phyloP scores from a whole-genome alignment of 495 filamentous ascomycete genomes.

The Amphirosellinia nigrospora region DNA sequence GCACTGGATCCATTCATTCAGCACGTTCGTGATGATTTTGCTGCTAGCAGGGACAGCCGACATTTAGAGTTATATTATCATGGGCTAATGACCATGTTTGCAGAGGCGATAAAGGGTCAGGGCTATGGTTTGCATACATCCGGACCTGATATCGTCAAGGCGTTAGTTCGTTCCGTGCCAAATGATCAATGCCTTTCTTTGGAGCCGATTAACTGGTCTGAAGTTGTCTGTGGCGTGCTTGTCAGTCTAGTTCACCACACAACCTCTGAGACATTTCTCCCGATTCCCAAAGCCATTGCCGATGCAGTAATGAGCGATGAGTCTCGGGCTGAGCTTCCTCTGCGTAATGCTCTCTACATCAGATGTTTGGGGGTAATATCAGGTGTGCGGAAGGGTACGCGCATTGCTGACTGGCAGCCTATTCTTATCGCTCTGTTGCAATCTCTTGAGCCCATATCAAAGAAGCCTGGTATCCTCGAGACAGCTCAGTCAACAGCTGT shows the following conservation, averaged over 20 bases:
- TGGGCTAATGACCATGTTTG: slow-evolving; percentile 88
- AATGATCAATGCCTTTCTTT: slow-evolving; percentile 53
- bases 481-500: slow-evolving; percentile 51
- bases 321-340: slow-evolving; percentile 38
- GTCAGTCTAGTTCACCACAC: slow-evolving; percentile 83
- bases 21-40: slow-evolving; percentile 72
- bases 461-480: slow-evolving; percentile 41
- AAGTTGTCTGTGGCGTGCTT: slow-evolving; percentile 75
- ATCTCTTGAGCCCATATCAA: slow-evolving; percentile 55
- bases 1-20: slow-evolving; percentile 71
- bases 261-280: slow-evolving; percentile 68
- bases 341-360: slow-evolving; percentile 59
- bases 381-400: slow-evolving; percentile 76
- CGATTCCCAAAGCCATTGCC: slow-evolving; percentile 64
- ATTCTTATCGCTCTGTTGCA: slow-evolving; percentile 64
- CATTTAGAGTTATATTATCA: slow-evolving; percentile 71
- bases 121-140: slow-evolving; percentile 81
- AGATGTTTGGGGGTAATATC: slow-evolving; percentile 70
- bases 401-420: slow-evolving; percentile 74
- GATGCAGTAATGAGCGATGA: slow-evolving; percentile 51
- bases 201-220: slow-evolving; percentile 56
- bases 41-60: slow-evolving; percentile 55
- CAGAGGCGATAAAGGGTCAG: slow-evolving; percentile 84
- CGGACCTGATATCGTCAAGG: slow-evolving; percentile 70
- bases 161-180: slow-evolving; percentile 61